These are phyloP conservation scores for Lathyrus oleraceus DNA, from an alignment of 306 rosid genomes.

Conservation along the genomic window DNA sequence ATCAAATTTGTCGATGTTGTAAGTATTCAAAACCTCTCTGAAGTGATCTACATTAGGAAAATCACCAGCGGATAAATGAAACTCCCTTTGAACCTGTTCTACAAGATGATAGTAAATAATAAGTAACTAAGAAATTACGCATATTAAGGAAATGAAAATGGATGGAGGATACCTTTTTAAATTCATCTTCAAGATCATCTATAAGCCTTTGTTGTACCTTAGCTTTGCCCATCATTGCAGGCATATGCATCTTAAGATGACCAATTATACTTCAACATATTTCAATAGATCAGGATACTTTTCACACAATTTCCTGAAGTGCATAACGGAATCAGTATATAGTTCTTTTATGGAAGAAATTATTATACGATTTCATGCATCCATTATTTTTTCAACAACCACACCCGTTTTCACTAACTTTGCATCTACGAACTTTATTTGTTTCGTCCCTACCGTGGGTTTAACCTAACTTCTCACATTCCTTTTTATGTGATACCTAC, in stretches of 20 bases:
- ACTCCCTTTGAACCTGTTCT: slow-evolving; percentile 82
- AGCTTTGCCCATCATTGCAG: slow-evolving; percentile 89
- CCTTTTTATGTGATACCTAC: no score
- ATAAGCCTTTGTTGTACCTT: slow-evolving; percentile 80
- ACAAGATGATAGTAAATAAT: neutral
- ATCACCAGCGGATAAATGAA: slow-evolving; percentile 88
- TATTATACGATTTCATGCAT: no score
- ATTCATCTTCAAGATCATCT: slow-evolving; percentile 81
- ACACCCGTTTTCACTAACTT: no score
- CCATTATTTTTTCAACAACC: no score
- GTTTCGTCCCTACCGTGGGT: no score
- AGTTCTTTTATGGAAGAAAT: no score
- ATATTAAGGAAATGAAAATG: neutral
- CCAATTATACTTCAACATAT: no score
- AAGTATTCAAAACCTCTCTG: slow-evolving; percentile 63
- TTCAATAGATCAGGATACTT: no score
- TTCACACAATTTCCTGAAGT: no score
- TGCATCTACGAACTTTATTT: no score
- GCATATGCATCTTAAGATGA: slow-evolving; percentile 91
- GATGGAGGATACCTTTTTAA: slow-evolving; percentile 56
- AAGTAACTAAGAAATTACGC: neutral
- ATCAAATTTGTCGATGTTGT: slow-evolving; percentile 81
- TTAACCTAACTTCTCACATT: no score
- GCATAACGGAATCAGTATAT: no score
- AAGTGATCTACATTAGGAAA: slow-evolving; percentile 83